Evolutionary conservation across 208 protist species (phyloP).

Genomic region (Crithidia expoeki): DNA sequence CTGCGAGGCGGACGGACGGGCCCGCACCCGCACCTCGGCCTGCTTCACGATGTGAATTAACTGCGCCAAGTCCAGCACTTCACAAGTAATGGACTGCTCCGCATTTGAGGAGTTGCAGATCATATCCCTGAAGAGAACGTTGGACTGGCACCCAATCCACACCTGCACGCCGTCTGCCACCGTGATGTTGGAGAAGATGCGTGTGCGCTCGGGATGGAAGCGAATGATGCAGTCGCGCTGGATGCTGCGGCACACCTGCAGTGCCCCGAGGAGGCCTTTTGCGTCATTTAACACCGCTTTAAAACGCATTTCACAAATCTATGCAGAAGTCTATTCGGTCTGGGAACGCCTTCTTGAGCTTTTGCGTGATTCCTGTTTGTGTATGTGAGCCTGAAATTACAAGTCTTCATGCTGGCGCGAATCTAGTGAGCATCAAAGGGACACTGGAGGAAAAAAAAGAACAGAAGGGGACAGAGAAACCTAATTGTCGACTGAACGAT

Average conservation of each 20-base stretch:
- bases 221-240: slow-evolving; percentile 65
- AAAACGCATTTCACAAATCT: slow-evolving; percentile 65
- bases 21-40: slow-evolving; percentile 48
- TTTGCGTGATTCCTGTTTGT: too few species aligned
- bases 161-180: slow-evolving; percentile 72
- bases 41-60: slow-evolving; percentile 73
- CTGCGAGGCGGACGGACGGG: slow-evolving; percentile 26
- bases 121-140: slow-evolving; percentile 73
- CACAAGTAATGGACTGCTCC: slow-evolving; percentile 79
- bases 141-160: slow-evolving; percentile 68
- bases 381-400: too few species aligned
- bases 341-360: too few species aligned
- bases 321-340: neutral
- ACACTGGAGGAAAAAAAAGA: neutral
- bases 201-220: slow-evolving; percentile 59
- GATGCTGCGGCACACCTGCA: slow-evolving; percentile 71
- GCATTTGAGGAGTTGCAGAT: slow-evolving; percentile 63
- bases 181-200: slow-evolving; percentile 71
- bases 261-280: slow-evolving; percentile 49
- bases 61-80: slow-evolving; percentile 67
- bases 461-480: slow-evolving; percentile 10
- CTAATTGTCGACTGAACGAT: too few species aligned
- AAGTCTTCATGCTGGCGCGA: too few species aligned
- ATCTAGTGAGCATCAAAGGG: neutral
- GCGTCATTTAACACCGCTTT: slow-evolving; percentile 72